Conservation (phyloP, 2,329 filamentous ascomycete species). For the Exophiala spinifera region DNA sequence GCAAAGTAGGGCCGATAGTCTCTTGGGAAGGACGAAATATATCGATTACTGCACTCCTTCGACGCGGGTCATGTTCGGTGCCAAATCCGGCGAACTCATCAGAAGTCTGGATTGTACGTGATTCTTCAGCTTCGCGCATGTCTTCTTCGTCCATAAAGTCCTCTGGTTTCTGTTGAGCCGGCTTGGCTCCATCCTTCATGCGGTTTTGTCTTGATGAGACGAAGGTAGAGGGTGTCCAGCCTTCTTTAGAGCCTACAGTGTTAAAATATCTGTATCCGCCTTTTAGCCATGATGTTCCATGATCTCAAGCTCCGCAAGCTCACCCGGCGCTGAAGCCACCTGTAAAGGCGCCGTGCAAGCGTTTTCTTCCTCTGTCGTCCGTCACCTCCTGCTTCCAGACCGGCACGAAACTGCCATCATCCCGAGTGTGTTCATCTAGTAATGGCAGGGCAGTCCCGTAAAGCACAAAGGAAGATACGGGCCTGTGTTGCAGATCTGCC, state of each 20-base stretch:
- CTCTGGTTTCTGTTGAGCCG: constrained; percentile 63
- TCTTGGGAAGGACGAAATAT: constrained; percentile 71
- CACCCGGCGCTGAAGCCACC: constrained; percentile 96
- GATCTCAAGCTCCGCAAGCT: constrained; percentile 40
- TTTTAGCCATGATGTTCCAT: constrained; percentile 36
- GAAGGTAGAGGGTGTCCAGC: constrained; percentile 90
- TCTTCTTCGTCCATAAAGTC: constrained; percentile 99
- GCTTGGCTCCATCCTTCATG: constrained; percentile 60
- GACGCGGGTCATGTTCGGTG: constrained; percentile 54
- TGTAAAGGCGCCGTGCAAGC: constrained; percentile 93
- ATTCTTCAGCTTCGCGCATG: constrained; percentile 77
- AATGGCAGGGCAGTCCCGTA: constrained; percentile 85
- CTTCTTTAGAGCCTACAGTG: constrained; percentile 96
- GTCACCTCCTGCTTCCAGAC: constrained; percentile 98
- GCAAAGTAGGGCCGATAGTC: constrained; percentile 79
- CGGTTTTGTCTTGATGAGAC: constrained; percentile 83
- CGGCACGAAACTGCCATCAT: constrained; percentile 89
- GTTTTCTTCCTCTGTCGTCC: constrained; percentile 84
- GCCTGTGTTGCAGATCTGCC: constrained; percentile 63
- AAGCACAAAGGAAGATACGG: constrained; percentile 69
- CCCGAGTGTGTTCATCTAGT: constrained; percentile 69
- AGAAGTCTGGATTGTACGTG: constrained; percentile 68
- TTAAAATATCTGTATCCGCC: constrained; percentile 76
- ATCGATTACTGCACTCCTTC: constrained; percentile 61
- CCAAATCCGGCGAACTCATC: constrained; percentile 74